phyloP scores from a whole-genome alignment of 306 rosid genomes.

The Inga laurina region DNA sequence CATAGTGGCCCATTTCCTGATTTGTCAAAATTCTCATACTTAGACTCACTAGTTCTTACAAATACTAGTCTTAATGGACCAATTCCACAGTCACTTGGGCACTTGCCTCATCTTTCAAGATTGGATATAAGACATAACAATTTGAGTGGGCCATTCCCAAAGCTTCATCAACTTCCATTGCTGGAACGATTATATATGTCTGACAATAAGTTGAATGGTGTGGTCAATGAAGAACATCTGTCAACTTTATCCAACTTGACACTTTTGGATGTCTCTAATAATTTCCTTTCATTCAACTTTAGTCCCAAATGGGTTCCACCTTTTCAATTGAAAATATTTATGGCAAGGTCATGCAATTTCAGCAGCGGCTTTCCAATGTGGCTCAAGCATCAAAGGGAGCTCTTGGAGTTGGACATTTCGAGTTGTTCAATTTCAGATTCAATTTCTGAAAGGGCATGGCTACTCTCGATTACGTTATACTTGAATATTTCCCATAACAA shows the following conservation, averaged over 20 bases:
- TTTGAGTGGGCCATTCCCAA: not conserved
- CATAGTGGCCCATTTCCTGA: not conserved
- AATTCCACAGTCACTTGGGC: not conserved
- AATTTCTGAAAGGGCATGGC: not conserved
- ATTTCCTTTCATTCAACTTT: not conserved
- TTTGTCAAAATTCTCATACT: not conserved
- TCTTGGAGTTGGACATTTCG: not conserved
- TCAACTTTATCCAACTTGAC: not conserved
- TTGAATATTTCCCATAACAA: not conserved
- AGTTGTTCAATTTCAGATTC: not conserved
- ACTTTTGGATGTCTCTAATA: not conserved
- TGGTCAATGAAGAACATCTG: not conserved
- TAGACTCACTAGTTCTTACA: not conserved
- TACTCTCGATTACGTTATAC: not conserved
- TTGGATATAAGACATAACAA: not conserved
- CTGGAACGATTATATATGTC: not conserved
- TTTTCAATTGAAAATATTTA: not conserved
- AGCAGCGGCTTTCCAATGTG: not conserved
- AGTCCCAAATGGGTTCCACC: not conserved
- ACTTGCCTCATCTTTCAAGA: not conserved
- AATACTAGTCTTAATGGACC: not conserved
- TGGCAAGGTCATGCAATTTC: not conserved
- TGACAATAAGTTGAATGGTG: not conserved
- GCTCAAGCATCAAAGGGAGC: not conserved
- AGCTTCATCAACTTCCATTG: not conserved